phyloP scores from a whole-genome alignment of 768 basidiomycete species.

The Mycena capillaripes region DNA sequence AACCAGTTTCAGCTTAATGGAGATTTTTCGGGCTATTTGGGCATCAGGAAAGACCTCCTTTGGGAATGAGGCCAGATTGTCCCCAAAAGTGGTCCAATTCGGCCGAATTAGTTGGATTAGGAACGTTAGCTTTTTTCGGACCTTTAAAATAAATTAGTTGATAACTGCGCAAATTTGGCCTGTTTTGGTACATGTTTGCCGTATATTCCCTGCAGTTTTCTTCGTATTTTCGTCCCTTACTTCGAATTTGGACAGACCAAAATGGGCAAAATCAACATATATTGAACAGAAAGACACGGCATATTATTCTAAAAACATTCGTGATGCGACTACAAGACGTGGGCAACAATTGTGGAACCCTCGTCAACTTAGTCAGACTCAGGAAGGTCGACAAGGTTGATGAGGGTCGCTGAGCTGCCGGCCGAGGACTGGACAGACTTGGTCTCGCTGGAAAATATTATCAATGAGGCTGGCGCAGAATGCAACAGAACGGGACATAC shows the following conservation, averaged over 20 bases:
- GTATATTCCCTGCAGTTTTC: neutral
- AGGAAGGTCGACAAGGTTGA: neutral
- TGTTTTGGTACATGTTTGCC: neutral
- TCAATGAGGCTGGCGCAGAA: conserved; percentile 32
- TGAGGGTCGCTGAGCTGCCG: neutral
- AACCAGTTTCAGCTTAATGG: too few species aligned
- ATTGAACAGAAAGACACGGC: neutral
- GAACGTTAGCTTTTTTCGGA: neutral
- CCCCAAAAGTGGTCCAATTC: neutral
- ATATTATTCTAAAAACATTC: neutral
- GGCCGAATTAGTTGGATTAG: neutral
- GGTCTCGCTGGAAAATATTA: conserved; percentile 18
- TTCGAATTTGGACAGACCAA: neutral
- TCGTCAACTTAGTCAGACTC: neutral
- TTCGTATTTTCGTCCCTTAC: neutral
- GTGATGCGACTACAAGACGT: neutral
- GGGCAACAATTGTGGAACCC: neutral
- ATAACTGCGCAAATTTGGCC: neutral
- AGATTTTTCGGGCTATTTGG: too few species aligned
- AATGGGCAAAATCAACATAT: neutral
- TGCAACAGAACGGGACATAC: neutral
- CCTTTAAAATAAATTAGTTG: neutral
- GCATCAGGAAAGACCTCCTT: neutral
- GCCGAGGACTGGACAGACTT: neutral
- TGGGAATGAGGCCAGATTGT: neutral